phyloP scores from a whole-genome alignment of 2,329 filamentous ascomycete species.

The Setomelanomma holmii region DNA sequence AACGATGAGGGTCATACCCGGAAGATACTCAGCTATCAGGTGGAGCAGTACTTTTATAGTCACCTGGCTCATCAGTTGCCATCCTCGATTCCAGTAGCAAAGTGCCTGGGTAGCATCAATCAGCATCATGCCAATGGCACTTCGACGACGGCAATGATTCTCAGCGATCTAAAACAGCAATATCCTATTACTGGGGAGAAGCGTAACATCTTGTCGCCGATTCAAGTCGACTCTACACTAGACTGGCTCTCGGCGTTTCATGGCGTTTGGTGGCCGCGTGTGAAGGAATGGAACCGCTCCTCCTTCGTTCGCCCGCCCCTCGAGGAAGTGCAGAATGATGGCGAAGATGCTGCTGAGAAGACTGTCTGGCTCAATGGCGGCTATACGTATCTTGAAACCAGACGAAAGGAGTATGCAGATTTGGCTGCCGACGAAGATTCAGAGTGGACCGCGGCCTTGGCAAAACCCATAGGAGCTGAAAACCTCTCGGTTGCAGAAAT shows the following conservation, averaged over 20 bases:
- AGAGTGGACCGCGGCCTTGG: constrained; percentile 64
- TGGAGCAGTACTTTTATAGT: constrained; percentile 71
- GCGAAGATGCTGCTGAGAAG: constrained; percentile 22
- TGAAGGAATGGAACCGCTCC: constrained; percentile 34
- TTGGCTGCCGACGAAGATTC: constrained; percentile 57
- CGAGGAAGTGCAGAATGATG: constrained; percentile 55
- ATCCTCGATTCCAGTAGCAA: constrained; percentile 56
- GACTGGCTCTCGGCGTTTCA: constrained; percentile 72
- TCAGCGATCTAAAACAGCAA: constrained; percentile 62
- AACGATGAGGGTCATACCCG: constrained; percentile 68
- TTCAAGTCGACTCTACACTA: constrained; percentile 62
- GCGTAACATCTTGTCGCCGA: constrained; percentile 54
- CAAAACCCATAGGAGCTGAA: constrained; percentile 37
- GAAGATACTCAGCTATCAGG: constrained; percentile 71
- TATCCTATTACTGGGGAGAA: constrained; percentile 67
- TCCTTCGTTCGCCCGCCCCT: constrained; percentile 62
- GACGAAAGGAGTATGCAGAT: constrained; percentile 61
- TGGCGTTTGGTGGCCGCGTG: constrained; percentile 57
- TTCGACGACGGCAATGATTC: constrained; percentile 60
- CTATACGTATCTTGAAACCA: constrained; percentile 72
- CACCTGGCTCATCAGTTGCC: constrained; percentile 60
- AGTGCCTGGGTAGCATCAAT: constrained; percentile 57
- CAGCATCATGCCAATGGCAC: constrained; percentile 43
- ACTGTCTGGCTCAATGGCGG: constrained; percentile 70
- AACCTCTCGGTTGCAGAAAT: constrained; percentile 57